Base-by-base conservation (phyloP, 352 stramenopile species). In the Peronospora destructor region DNA sequence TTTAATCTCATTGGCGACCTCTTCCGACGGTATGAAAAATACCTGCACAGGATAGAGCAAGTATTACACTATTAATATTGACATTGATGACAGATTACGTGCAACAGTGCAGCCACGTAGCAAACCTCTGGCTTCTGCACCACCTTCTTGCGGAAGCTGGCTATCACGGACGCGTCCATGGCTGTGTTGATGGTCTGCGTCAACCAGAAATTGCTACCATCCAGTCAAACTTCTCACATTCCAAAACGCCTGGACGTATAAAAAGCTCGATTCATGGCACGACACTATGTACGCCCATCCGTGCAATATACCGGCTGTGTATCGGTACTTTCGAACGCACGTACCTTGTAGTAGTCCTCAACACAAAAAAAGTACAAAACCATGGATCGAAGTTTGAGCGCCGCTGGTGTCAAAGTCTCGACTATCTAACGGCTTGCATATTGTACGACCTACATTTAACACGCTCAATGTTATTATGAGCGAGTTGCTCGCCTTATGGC, bases 11-110 rank as follows among this genome's bases (percentile, higher is more conserved):
- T 55, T 56, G 6, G 76, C 75, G 7, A 88, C 56, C 29, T 81
- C 64, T 28, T 82, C 67, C 6, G 78, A 88, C 30, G 80, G 72
- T 28, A 75, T 86, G 61, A 91, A 91, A 56, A 91, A 91, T 21
- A 74, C 69, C 76, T 87, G 56, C 23, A 17, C 6, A 19, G 28
- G 19, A 56, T 8, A 58, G 10, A 36, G 11, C n/a, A 43, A 53
- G 37, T 30, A 28, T 43, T 28, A 46, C 17, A 49, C 12, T 9
- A 13, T 48, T n/a, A 39, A 11, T 28, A 10, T 26, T 13, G 26
- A 6, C 12, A 30, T 6, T 29, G 13, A 7, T 16, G 28, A 28
- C 32, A 61, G 11, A 13, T 9, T 3, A 47, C 19, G 9, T n/a
- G 7, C 36, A 29, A 19, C 21, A 44, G 23, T 11, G 6, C 11